Evolutionary conservation across 306 rosid genomes (phyloP), one percentile per base, ranked within the genome.

Genomic region (Geum urbanum): DNA sequence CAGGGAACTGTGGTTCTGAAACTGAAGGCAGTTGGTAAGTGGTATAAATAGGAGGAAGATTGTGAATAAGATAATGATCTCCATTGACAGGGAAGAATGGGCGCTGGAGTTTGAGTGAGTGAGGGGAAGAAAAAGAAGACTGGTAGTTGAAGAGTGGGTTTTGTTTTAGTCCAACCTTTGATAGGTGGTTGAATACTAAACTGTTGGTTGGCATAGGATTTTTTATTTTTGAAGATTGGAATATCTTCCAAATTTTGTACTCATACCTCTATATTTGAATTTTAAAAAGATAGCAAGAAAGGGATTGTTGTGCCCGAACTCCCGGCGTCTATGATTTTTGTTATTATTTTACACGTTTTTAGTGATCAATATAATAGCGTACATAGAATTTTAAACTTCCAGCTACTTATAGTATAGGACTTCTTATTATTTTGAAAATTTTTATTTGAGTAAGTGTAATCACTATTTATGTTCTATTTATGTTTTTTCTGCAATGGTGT

Each of bases 111-210:
- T 32, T 59, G 72, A 8, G 66, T 13, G 44, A 16, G 45, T 39
- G 24, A 51, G 37, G 20, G 24, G 6, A 39, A 49, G 65, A 19
- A 47, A 19, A 66, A 37, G 81, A 77, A 81, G 90, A 85, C 66
- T 69, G 96, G 96, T 90, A 84, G 96, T 69, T 90, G 92, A 80
- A 70, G 68, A 64, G 32, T 20, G 14, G 44, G 61, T 61, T 5
- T 58, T 9, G 11, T 12, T 8, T 49, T 8, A 20, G 67, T 75
- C 80, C 66, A 1, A 71, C 73, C 88, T 73, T 78, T 77, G 82
- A 75, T 80, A 27, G 92, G 91, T 90, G 48, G 96, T 69, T 90
- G 92, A 73, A 48, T 22, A 44, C 79, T 69, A 22, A 35, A 15
- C 74, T 58, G 85, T 82, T 74, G 18, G 89, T 69, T 78, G 83